phyloP scores from a whole-genome alignment of 139 green algal species.

The Chlorella sorokiniana region DNA sequence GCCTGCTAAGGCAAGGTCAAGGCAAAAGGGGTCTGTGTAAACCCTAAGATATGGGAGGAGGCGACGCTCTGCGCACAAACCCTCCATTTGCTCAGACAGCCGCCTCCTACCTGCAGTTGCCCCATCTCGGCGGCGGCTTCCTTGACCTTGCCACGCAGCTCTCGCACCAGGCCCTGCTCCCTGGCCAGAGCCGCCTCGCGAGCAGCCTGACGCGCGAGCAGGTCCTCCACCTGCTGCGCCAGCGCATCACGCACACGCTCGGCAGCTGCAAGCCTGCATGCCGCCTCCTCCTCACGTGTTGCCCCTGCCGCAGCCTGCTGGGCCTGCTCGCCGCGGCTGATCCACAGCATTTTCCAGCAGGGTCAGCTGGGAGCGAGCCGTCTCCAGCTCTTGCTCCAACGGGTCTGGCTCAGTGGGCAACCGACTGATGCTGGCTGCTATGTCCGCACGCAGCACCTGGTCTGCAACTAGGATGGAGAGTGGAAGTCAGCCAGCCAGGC shows the following conservation, averaged over 20 bases:
- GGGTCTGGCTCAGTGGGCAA: not conserved
- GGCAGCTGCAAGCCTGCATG: not conserved
- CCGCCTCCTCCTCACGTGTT: not conserved
- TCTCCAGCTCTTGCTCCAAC: not conserved
- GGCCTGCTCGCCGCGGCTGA: not conserved
- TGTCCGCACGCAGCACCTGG: too few relatives aligned
- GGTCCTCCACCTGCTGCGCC: not conserved
- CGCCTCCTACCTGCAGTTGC: not conserved
- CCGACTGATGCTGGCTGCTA: too few relatives aligned
- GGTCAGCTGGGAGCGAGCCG: not conserved
- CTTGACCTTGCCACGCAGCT: not conserved
- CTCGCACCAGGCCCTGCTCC: not conserved
- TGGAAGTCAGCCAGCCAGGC: too few relatives aligned
- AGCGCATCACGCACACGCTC: not conserved
- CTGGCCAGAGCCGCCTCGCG: not conserved
- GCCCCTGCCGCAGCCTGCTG: not conserved
- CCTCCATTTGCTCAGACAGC: not conserved
- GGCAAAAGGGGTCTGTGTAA: not conserved
- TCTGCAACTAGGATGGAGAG: too few relatives aligned
- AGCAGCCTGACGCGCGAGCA: not conserved
- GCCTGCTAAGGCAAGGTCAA: not conserved
- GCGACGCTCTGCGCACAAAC: not conserved
- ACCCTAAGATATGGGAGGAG: not conserved
- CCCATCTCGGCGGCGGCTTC: not conserved
- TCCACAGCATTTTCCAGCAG: not conserved